Evolutionary conservation across 768 basidiomycete genomes (phyloP).

Genomic region (Serendipita sp.): DNA sequence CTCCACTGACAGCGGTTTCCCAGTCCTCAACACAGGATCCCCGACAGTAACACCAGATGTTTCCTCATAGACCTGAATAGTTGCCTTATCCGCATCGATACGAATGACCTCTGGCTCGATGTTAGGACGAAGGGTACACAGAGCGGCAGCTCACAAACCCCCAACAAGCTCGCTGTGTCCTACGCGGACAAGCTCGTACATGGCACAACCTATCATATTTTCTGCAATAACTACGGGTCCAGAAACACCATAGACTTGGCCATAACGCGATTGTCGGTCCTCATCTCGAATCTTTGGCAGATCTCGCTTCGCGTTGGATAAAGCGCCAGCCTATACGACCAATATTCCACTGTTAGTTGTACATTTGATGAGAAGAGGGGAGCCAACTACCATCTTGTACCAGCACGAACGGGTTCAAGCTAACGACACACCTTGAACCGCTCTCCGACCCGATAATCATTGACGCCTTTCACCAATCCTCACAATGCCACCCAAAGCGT

Average conservation of each 20-base stretch:
- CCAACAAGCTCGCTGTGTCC: slow-evolving; percentile 97
- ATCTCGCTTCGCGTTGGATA: slow-evolving; percentile 76
- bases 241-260: slow-evolving; percentile 86
- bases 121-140: background rate
- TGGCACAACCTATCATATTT: slow-evolving; percentile 89
- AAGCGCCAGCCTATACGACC: slow-evolving; percentile 61
- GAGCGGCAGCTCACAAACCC: slow-evolving; percentile 31
- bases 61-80: slow-evolving; percentile 99
- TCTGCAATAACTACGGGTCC: slow-evolving; percentile 96
- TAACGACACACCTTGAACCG: slow-evolving; percentile 6
- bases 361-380: background rate
- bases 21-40: slow-evolving; percentile 92
- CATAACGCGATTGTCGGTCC: slow-evolving; percentile 72
- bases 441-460: slow-evolving; percentile 10
- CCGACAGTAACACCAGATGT: slow-evolving; percentile 98
- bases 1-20: slow-evolving; percentile 95
- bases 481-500: slow-evolving; percentile 89
- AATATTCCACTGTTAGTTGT: background rate
- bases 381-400: background rate
- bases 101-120: slow-evolving; percentile 77
- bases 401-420: background rate
- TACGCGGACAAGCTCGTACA: slow-evolving; percentile 97
- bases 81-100: slow-evolving; percentile 94
- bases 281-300: slow-evolving; percentile 83
- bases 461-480: no score